phyloP scores from a whole-genome alignment of 2,329 filamentous ascomycete genomes.

The Amphichorda felina region DNA sequence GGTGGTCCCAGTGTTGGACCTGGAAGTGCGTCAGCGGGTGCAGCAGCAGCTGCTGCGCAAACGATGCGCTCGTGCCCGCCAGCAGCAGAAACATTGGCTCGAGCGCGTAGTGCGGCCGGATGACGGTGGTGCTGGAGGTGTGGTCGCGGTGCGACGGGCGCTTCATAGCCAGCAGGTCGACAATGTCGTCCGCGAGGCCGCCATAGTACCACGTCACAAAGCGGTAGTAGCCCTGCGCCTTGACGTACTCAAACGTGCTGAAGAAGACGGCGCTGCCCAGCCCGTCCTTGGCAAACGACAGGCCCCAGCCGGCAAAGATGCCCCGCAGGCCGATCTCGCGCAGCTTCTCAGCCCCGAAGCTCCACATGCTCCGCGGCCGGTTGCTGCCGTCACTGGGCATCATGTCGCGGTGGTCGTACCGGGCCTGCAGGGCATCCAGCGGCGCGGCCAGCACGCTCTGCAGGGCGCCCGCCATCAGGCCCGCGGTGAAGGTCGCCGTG shows the following conservation, averaged over 20 bases:
- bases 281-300: constrained; percentile 59
- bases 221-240: constrained; percentile 58
- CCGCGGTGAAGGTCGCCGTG: constrained; percentile 54
- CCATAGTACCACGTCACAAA: constrained; percentile 64
- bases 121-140: constrained; percentile 31
- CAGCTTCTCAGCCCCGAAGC: constrained; percentile 51
- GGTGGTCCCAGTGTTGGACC: constrained; percentile 58
- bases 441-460: constrained; percentile 65
- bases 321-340: constrained; percentile 61
- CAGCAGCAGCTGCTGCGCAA: constrained; percentile 57
- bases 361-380: constrained; percentile 56
- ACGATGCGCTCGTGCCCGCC: constrained; percentile 56
- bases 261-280: constrained; percentile 63
- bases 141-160: constrained; percentile 18
- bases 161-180: constrained; percentile 36
- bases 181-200: constrained; percentile 36
- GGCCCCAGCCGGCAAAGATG: constrained; percentile 61
- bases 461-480: constrained; percentile 54
- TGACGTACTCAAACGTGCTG: constrained; percentile 63
- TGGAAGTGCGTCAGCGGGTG: constrained; percentile 63
- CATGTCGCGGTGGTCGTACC: constrained; percentile 49
- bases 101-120: constrained; percentile 63
- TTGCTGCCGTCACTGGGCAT: constrained; percentile 26
- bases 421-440: constrained; percentile 62
- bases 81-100: constrained; percentile 61